These are phyloP conservation scores for Curvularia sp. DNA, from an alignment of 2,329 filamentous ascomycete genomes.

Conservation along the genomic window DNA sequence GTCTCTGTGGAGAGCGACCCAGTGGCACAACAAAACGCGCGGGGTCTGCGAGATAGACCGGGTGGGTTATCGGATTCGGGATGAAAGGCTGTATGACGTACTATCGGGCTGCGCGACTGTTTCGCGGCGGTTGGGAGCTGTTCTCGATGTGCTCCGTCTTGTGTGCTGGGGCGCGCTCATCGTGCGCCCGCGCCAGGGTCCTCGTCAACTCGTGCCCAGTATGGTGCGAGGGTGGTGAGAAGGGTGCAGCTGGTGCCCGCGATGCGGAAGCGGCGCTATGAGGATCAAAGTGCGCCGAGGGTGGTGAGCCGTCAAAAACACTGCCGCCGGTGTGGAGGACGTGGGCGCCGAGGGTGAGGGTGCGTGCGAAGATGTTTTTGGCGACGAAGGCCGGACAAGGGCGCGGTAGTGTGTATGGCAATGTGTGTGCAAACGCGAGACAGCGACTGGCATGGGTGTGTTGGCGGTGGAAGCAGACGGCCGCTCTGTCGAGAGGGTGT, in stretches of 20 bases:
- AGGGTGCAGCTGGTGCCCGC: slow-evolving; percentile 18
- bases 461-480: slow-evolving; percentile 14
- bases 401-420: slow-evolving; percentile 11
- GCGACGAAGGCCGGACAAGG: slow-evolving; percentile 15
- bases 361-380: slow-evolving; percentile 19
- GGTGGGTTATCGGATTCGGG: not conserved
- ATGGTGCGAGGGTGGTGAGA: slow-evolving; percentile 13
- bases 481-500: slow-evolving; percentile 21
- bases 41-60: not conserved
- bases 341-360: slow-evolving; percentile 35
- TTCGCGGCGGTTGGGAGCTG: slow-evolving; percentile 35
- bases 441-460: slow-evolving; percentile 27
- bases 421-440: slow-evolving; percentile 18
- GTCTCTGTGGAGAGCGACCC: slow-evolving; percentile 7
- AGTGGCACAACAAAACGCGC: not conserved
- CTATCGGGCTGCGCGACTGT: slow-evolving; percentile 29
- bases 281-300: slow-evolving; percentile 23
- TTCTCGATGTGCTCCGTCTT: slow-evolving; percentile 48
- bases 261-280: slow-evolving; percentile 25
- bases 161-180: slow-evolving; percentile 50
- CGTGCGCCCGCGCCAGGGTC: slow-evolving; percentile 45
- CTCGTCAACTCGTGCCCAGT: slow-evolving; percentile 39
- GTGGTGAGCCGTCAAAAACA: slow-evolving; percentile 41
- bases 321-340: slow-evolving; percentile 27
- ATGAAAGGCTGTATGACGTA: slow-evolving; percentile 24